Conservation (phyloP, 352 stramenopile genomes). For the Pythium graminicola region DNA sequence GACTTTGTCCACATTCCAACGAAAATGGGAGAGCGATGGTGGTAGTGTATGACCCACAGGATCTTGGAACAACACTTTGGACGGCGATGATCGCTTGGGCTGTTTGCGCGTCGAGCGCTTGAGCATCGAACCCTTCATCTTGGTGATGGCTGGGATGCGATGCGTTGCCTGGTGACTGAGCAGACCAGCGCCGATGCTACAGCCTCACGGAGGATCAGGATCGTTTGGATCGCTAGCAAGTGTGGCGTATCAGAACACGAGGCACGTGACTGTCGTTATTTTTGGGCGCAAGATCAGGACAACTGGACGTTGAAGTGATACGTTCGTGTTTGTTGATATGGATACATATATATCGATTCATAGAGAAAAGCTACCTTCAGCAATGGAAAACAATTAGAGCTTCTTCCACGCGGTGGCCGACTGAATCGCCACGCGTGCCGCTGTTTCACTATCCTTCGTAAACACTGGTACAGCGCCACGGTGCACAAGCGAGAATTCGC, state of each 20-base stretch:
- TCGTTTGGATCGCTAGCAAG: too few species aligned
- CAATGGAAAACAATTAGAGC: conserved; percentile 26
- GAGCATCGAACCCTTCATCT: conserved; percentile 28
- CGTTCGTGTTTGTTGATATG: conserved; percentile 7
- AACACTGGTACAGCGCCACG: conserved; percentile 44
- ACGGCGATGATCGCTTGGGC: conserved; percentile 30
- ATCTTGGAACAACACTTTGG: conserved; percentile 56
- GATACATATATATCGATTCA: conserved; percentile 8
- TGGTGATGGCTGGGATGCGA: neutral
- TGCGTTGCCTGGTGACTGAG: neutral
- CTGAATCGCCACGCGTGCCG: conserved; percentile 41
- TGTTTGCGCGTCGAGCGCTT: conserved; percentile 21
- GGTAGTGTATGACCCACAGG: conserved; percentile 53
- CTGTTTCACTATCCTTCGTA: conserved; percentile 36
- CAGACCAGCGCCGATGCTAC: too few species aligned
- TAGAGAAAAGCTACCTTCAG: neutral
- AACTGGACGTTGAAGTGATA: neutral
- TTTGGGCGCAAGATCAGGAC: neutral
- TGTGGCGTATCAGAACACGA: conserved; percentile 9
- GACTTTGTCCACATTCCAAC: conserved; percentile 74
- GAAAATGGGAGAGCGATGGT: conserved; percentile 58
- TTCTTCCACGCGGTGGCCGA: conserved; percentile 45
- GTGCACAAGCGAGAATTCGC: conserved; percentile 43
- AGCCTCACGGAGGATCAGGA: too few species aligned
- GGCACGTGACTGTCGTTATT: neutral